Base-by-base conservation (phyloP, 1,284 basidiomycete species). In the Golubevia pallescens region DNA sequence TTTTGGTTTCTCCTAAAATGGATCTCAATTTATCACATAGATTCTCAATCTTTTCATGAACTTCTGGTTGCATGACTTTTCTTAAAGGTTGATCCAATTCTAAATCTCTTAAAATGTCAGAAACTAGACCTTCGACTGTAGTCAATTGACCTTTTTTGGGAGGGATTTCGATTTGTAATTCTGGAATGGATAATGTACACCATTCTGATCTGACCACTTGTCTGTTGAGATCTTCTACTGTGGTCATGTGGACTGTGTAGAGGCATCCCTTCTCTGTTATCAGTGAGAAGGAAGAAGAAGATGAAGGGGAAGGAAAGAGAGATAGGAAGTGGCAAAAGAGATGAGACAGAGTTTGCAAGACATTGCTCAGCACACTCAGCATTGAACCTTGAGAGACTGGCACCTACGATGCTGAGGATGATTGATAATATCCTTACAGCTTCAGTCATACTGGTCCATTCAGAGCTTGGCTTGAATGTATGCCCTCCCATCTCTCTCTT, bases 171-270 rank as follows among this genome's bases (percentile, higher is more conserved):
- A 99, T 89, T 77, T 95, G 91, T 74, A 93, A 90, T 83, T 98
- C 94, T 42, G 94, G 93, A 65, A 99, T 92, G 64, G 87, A 86
- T 74, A 99, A 89, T 61, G 93, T 92, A 86, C 93, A 93, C 32
- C 89, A 90, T 32, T 91, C 89, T 1, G 95, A 95, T 83, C 97
- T 95, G 84, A 99, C 93, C 67, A 99, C 88, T 87, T 98, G 95
- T 2, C 97, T 91, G 86, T 98, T 89, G 13, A 99, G 90, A 86
- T 99, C 97, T 38, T 88, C 87, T 10, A 73, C 59, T 54, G 89
- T 87, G 21, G 93, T 90, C 62, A 95, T 90, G 75, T 92, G 91
- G 60, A 93, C 91, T 13, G 94, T 96, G 87, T 97, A 97, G 62
- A 86, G 75, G 57, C 87, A 86, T 20, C 89, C 89, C 66, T 86